These are phyloP conservation scores for Hymenoscyphus linearis DNA, from an alignment of 2,329 filamentous ascomycete species.

Conservation along the genomic window DNA sequence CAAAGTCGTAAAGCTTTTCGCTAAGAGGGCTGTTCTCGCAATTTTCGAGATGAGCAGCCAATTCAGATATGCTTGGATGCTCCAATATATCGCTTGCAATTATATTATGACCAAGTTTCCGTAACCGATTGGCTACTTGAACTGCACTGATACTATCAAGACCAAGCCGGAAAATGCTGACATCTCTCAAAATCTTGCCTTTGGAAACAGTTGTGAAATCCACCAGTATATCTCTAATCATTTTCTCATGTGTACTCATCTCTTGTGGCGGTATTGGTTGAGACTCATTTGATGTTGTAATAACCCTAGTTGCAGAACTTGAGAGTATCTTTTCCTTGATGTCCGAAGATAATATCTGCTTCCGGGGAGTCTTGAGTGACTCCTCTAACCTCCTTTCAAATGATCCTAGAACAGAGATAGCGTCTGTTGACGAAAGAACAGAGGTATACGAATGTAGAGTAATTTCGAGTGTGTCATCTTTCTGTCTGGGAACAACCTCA, in stretches of 20 bases:
- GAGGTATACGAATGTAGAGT: slow-evolving; percentile 58
- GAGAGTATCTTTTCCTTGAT: slow-evolving; percentile 20
- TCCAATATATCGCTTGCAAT: slow-evolving; percentile 72
- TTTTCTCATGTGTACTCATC: slow-evolving; percentile 33
- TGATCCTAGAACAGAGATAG: slow-evolving; percentile 15
- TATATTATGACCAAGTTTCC: slow-evolving; percentile 51
- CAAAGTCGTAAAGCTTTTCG: slow-evolving; percentile 41
- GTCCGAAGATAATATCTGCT: slow-evolving; percentile 22
- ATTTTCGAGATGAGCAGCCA: slow-evolving; percentile 20
- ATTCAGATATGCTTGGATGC: slow-evolving; percentile 41
- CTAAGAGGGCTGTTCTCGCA: background rate
- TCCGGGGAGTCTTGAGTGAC: slow-evolving; percentile 27
- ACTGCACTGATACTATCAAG: slow-evolving; percentile 85
- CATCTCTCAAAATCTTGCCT: slow-evolving; percentile 50
- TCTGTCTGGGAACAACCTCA: slow-evolving; percentile 58
- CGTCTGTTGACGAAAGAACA: slow-evolving; percentile 25
- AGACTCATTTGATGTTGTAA: background rate
- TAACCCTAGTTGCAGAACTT: background rate
- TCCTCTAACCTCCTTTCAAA: slow-evolving; percentile 23
- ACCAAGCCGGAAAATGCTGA: slow-evolving; percentile 81
- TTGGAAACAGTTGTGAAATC: slow-evolving; percentile 49
- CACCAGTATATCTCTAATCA: slow-evolving; percentile 40
- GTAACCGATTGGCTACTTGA: slow-evolving; percentile 67
- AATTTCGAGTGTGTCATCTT: slow-evolving; percentile 48
- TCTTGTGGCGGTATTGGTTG: background rate